phyloP scores from a whole-genome alignment of 495 filamentous ascomycete species.

The Hypoxylon lienhwacheense region DNA sequence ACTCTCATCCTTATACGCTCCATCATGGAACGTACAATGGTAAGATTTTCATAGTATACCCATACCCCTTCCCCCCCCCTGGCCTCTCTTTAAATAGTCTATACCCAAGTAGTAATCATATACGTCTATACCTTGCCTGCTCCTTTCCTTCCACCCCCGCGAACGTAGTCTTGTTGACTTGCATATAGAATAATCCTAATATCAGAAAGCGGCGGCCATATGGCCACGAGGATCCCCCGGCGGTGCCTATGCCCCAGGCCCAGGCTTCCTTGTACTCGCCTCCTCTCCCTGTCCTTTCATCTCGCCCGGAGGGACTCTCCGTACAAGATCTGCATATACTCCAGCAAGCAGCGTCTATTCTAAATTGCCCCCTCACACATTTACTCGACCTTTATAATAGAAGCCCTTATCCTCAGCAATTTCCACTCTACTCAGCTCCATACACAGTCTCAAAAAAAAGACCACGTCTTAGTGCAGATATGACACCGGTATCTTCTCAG shows the following conservation, averaged over 20 bases:
- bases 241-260: conserved; percentile 45
- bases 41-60: conserved; percentile 49
- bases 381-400: conserved; percentile 39
- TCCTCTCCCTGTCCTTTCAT: conserved; percentile 35
- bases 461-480: conserved; percentile 41
- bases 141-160: conserved; percentile 15
- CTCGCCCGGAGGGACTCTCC: conserved; percentile 38
- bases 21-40: conserved; percentile 44
- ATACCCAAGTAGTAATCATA: too few relatives aligned
- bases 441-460: conserved; percentile 40
- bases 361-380: conserved; percentile 35
- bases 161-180: conserved; percentile 51
- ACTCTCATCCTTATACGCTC: conserved; percentile 31
- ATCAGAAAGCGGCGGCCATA: conserved; percentile 53
- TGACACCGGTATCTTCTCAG: conserved; percentile 33
- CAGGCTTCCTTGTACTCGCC: conserved; percentile 40
- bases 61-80: conserved; percentile 32
- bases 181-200: conserved; percentile 52
- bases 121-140: conserved; percentile 28
- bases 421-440: conserved; percentile 17
- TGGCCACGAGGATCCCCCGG: conserved; percentile 45
- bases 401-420: conserved; percentile 29
- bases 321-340: conserved; percentile 46
- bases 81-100: conserved; percentile 30
- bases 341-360: conserved; percentile 37